Conservation (phyloP, 371 early-diverging fungal species). For the Rhizopus microsporus region DNA sequence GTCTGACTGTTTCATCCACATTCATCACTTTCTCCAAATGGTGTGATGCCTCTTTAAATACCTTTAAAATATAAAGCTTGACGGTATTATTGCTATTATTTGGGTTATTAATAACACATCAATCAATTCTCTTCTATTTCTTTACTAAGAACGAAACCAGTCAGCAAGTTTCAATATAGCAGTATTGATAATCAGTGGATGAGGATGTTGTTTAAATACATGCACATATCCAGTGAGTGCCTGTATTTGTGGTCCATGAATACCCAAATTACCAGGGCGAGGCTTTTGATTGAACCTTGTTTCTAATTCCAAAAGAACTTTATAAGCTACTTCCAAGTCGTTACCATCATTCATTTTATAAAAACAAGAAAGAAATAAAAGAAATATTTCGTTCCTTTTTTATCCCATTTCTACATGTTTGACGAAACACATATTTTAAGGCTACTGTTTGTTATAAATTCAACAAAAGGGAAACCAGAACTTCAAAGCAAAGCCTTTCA, state of each 20-base stretch:
- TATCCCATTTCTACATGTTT: conserved; percentile 14
- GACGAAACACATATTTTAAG: conserved; percentile 30
- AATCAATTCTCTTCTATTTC: not conserved
- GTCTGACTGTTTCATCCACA: conserved; percentile 54
- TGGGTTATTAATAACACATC: not conserved
- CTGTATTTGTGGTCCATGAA: conserved; percentile 52
- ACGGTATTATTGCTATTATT: conserved; percentile 52
- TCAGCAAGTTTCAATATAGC: conserved; percentile 61
- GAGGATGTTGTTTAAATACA: conserved; percentile 56
- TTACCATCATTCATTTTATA: not conserved
- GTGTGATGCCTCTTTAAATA: conserved; percentile 47
- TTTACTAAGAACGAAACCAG: conserved; percentile 57
- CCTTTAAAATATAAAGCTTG: conserved; percentile 55
- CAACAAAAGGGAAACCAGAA: not conserved
- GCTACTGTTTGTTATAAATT: conserved; percentile 14
- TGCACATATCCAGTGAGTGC: conserved; percentile 53
- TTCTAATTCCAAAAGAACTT: conserved; percentile 40
- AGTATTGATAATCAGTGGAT: conserved; percentile 58
- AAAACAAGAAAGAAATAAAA: too few species aligned
- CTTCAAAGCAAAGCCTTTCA: conserved; percentile 25
- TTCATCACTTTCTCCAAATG: conserved; percentile 58
- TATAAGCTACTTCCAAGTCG: conserved; percentile 38
- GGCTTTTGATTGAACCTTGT: conserved; percentile 43
- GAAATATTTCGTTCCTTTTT: not conserved
- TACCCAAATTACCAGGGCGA: conserved; percentile 31